These are phyloP conservation scores for Talinum fruticosum DNA, from an alignment of 148 eudicot genomes.

Conservation along the genomic window DNA sequence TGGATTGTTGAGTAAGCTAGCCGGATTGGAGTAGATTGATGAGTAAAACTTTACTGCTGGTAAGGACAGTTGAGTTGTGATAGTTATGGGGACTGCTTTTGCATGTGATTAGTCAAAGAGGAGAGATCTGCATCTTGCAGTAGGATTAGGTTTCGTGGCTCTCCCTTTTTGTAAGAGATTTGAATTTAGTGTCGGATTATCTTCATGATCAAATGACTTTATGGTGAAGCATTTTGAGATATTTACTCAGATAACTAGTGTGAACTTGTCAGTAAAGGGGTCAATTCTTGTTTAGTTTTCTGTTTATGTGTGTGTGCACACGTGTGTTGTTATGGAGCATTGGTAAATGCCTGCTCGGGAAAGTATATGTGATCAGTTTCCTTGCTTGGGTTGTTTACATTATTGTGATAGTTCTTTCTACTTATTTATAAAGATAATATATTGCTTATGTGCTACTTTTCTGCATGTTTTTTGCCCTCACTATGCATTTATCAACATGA, in stretches of 20 bases:
- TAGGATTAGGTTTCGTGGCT: background rate
- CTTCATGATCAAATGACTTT: background rate
- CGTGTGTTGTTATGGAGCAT: background rate
- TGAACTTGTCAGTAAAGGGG: background rate
- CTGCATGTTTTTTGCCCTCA: background rate
- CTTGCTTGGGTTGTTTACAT: background rate
- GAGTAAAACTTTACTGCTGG: background rate
- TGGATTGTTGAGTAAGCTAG: background rate
- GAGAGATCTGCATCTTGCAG: background rate
- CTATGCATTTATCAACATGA: background rate
- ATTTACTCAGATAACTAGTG: background rate
- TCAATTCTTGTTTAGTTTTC: background rate
- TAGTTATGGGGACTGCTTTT: background rate
- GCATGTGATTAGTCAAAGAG: background rate
- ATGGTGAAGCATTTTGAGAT: background rate
- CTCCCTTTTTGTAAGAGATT: background rate
- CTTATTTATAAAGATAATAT: background rate
- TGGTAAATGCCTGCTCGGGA: background rate
- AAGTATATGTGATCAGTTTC: background rate
- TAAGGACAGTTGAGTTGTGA: background rate
- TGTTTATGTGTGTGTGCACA: background rate
- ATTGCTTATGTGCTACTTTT: background rate
- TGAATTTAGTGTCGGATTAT: background rate
- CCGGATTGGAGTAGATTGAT: background rate
- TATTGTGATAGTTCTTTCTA: background rate